A percentile compares a stretch with the other conserved stretches of the same genome.
Conservation (phyloP, 176 grass and related monocot species). For the Dendrocalamus sinicus region DNA sequence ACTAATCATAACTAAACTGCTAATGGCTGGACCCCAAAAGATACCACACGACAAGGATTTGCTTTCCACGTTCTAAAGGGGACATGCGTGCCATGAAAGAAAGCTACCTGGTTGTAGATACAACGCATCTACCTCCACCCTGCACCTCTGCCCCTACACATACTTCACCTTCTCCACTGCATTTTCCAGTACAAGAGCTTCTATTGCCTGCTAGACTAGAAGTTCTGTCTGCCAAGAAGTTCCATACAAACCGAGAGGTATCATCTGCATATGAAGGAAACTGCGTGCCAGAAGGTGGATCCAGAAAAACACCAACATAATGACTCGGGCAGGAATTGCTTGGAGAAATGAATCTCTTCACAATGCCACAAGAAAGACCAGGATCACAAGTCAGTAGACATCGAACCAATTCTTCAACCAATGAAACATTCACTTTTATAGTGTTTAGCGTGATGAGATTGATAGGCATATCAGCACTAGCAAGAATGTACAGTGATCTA, state of each 20-base stretch:
- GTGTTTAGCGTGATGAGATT: slow-evolving; percentile 79
- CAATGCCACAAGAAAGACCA: slow-evolving; percentile 82
- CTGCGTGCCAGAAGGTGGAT: slow-evolving; percentile 53
- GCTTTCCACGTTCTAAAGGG: not conserved
- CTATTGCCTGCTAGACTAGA: slow-evolving; percentile 42
- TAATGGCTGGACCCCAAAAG: not conserved
- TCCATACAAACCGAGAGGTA: slow-evolving; percentile 94
- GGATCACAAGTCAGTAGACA: slow-evolving; percentile 89
- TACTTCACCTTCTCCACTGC: slow-evolving; percentile 59
- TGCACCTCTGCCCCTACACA: slow-evolving; percentile 77
- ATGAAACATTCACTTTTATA: slow-evolving; percentile 88
- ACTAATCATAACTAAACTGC: not conserved
- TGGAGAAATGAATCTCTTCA: slow-evolving; percentile 70
- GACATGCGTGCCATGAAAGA: not conserved
- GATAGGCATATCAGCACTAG: slow-evolving; percentile 56
- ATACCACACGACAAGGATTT: not conserved
- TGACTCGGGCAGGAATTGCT: slow-evolving; percentile 76
- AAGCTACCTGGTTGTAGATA: slow-evolving; percentile 85
- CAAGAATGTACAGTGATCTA: slow-evolving; percentile 81
- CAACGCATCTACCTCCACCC: slow-evolving; percentile 75
- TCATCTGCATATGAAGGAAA: slow-evolving; percentile 78
- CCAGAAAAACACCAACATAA: slow-evolving; percentile 97
- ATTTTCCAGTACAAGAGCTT: slow-evolving; percentile 73
- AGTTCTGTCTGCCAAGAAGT: slow-evolving; percentile 80
- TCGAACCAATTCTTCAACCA: slow-evolving; percentile 74